Percentiles rank a stretch among this genome's conserved stretches.
These are phyloP conservation scores for Carpinus fangiana DNA, from an alignment of 306 rosid genomes.

Conservation along the genomic window DNA sequence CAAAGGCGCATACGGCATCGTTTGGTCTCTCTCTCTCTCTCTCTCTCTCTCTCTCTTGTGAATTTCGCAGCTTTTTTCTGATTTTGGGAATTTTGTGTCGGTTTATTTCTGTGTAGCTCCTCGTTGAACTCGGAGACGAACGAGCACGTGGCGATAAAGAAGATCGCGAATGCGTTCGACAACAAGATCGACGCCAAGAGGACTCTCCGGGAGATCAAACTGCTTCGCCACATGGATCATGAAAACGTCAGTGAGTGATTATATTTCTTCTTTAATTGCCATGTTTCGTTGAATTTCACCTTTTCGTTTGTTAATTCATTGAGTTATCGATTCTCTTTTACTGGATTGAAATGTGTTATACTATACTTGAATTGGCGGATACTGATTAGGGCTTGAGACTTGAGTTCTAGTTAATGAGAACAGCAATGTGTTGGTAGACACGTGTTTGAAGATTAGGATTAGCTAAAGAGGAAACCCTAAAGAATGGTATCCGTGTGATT, in stretches of 20 bases:
- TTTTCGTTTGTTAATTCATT: background rate
- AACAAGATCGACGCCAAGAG: constrained; percentile 96
- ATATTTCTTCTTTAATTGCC: background rate
- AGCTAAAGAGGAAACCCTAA: background rate
- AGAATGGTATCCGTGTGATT: background rate
- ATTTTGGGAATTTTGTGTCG: background rate
- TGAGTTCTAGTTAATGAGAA: background rate
- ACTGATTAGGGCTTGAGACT: background rate
- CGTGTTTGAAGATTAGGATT: background rate
- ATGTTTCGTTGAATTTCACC: background rate
- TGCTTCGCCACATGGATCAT: constrained; percentile 98
- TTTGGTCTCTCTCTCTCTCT: constrained; percentile 49
- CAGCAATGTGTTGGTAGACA: background rate
- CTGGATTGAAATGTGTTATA: background rate
- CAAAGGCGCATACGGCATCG: constrained; percentile 97
- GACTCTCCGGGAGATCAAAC: constrained; percentile 95
- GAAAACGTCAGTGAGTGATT: constrained; percentile 73
- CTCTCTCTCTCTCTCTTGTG: background rate
- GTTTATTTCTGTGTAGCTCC: constrained; percentile 44
- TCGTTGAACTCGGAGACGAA: constrained; percentile 83
- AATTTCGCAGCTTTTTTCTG: background rate
- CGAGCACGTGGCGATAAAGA: constrained; percentile 90
- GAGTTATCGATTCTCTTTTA: background rate
- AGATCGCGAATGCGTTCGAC: constrained; percentile 95
- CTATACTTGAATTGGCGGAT: background rate